Percentiles rank a stretch among this genome's conserved stretches.
Conservation (phyloP, 2,329 filamentous ascomycete species). For the Neoascochyta sp. region DNA sequence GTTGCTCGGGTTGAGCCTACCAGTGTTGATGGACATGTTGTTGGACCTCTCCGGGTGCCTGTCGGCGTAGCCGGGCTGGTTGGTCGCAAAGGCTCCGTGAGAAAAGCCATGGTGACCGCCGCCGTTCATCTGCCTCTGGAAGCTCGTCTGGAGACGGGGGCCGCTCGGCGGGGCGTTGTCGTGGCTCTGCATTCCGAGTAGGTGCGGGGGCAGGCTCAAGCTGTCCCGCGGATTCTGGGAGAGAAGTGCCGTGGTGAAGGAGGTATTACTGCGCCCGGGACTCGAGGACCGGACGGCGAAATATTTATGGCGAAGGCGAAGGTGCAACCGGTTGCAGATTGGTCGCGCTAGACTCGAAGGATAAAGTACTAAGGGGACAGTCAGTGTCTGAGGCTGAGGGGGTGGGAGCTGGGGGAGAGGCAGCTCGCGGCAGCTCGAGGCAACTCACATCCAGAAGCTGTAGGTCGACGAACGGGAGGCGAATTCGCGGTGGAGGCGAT, state of each 20-base stretch:
- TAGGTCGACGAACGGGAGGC: no score
- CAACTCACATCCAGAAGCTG: slow-evolving; percentile 28
- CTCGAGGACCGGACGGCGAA: slow-evolving; percentile 40
- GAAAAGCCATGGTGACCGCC: slow-evolving; percentile 82
- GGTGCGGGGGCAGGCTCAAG: slow-evolving; percentile 76
- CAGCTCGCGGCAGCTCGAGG: no score
- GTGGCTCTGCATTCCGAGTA: slow-evolving; percentile 87
- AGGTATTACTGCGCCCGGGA: slow-evolving; percentile 57
- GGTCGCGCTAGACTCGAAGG: slow-evolving; percentile 22
- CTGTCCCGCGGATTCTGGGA: slow-evolving; percentile 76
- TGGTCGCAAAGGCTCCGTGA: slow-evolving; percentile 85
- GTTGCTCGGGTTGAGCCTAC: slow-evolving; percentile 55
- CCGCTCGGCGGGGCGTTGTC: slow-evolving; percentile 57
- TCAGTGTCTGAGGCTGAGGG: no score
- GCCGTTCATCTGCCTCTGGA: slow-evolving; percentile 64
- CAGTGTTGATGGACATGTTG: slow-evolving; percentile 90
- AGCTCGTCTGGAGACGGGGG: slow-evolving; percentile 57
- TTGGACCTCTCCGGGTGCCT: slow-evolving; percentile 80
- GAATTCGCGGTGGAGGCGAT: slow-evolving; percentile 10
- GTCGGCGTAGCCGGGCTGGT: slow-evolving; percentile 77
- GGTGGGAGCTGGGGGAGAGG: no score
- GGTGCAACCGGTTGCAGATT: slow-evolving; percentile 24
- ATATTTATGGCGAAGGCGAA: slow-evolving; percentile 37
- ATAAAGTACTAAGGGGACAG: no score
- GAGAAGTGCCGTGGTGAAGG: slow-evolving; percentile 75